phyloP scores from a whole-genome alignment of 345 rosid genomes.

The Hibiscus trionum region DNA sequence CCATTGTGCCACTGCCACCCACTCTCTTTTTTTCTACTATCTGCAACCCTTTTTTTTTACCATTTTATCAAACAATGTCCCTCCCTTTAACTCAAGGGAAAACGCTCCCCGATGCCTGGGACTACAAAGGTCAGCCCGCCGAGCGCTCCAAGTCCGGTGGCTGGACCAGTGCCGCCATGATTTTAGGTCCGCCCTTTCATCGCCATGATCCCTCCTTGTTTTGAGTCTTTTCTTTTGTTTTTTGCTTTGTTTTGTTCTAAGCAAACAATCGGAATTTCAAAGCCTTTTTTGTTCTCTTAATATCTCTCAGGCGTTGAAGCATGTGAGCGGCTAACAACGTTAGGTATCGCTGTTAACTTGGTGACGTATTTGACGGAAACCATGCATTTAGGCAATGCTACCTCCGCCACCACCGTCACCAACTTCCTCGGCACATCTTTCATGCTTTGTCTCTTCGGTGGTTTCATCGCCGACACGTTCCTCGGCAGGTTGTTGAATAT shows the following conservation, averaged over 20 bases:
- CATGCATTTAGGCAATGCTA: slow-evolving; percentile 88
- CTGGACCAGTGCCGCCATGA: slow-evolving; percentile 90
- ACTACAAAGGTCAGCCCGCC: slow-evolving; percentile 80
- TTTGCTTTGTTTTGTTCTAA: background rate
- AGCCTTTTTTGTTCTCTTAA: background rate
- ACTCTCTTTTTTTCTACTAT: background rate
- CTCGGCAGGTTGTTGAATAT: slow-evolving; percentile 63
- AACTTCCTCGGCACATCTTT: slow-evolving; percentile 93
- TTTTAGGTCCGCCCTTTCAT: slow-evolving; percentile 41
- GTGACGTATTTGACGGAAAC: slow-evolving; percentile 88
- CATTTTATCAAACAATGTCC: slow-evolving; percentile 19
- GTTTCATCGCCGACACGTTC: slow-evolving; percentile 87
- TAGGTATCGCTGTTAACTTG: slow-evolving; percentile 87
- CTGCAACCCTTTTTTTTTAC: background rate
- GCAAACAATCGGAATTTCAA: background rate
- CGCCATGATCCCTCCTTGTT: background rate
- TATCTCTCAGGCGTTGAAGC: slow-evolving; percentile 55
- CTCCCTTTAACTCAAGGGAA: slow-evolving; percentile 47
- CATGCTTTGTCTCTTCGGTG: slow-evolving; percentile 92
- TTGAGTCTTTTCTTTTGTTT: background rate
- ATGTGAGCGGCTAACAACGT: slow-evolving; percentile 87
- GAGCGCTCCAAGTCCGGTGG: slow-evolving; percentile 65
- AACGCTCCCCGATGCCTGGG: slow-evolving; percentile 80
- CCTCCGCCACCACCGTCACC: slow-evolving; percentile 80
- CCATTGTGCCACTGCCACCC: background rate